Base-by-base conservation (phyloP, 768 basidiomycete genomes). In the Clathrus columnatus region DNA sequence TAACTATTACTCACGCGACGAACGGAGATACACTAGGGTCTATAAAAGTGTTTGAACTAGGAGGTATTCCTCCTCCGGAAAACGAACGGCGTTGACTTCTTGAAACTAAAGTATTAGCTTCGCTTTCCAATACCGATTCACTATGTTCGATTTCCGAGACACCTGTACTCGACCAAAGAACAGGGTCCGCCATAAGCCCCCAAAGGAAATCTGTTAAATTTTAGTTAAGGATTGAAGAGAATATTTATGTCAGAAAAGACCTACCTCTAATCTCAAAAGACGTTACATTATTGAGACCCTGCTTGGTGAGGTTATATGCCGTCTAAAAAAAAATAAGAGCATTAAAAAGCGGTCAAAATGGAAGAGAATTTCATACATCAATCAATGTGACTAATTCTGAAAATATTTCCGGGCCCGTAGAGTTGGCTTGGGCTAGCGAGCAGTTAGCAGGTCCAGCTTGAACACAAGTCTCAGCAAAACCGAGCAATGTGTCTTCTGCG, bases 371-470 rank as follows among this genome's bases (percentile, higher is more conserved):
- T 50, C 57, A 61, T 2, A 69, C 54, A 1, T 63, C 52, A 20
- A 67, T 28, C 43, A 66, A 60, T 0, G 26, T 27, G 24, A 65
- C 63, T 21, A 70, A 54, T 18, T 61, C 61, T 20, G 45, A 45
- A 36, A 53, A 43, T n/a, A 64, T 61, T 7, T 53, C 56, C 16
- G 55, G 51, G 0, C 61, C 50, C 18, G 57, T 61, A 1, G 62
- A 63, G 6, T 48, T 54, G 24, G 50, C 29, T 26, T 61, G 53
- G 7, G 67, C 64, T n/a, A 69, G 51, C 8, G 62, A 56, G 49
- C 69, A 69, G 27, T 54, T 45, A 7, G 51, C 53, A 2, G 66
- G 63, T 11, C 68, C 67, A 16, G 67, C 66, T 61, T 65, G 26
- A 7, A 24, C 29, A 21, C 52, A 54, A 17, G 20, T 28, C 7